Percentiles rank a stretch among this genome's conserved stretches.
These are phyloP conservation scores for Colletotrichum tamarilloi DNA, from an alignment of 2,329 filamentous ascomycete species.

Conservation along the genomic window DNA sequence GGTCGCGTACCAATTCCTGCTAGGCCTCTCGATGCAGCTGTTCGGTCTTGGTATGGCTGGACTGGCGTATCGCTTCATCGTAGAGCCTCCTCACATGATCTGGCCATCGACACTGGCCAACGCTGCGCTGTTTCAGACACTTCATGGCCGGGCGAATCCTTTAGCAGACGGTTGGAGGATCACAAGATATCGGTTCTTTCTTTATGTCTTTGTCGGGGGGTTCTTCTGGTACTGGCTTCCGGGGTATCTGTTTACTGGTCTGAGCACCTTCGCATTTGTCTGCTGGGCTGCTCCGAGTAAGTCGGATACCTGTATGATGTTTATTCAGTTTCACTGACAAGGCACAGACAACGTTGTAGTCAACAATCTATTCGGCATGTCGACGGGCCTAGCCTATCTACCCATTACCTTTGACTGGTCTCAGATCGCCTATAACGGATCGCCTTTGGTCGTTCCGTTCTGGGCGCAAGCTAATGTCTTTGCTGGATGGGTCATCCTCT, in stretches of 20 bases:
- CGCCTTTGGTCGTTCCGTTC: conserved; percentile 60
- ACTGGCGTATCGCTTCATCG: conserved; percentile 53
- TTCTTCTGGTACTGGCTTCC: conserved; percentile 62
- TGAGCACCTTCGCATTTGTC: conserved; percentile 58
- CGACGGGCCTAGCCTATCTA: conserved; percentile 44
- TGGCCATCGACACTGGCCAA: conserved; percentile 60
- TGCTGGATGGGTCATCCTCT: conserved; percentile 68
- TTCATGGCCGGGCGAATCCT: conserved; percentile 52
- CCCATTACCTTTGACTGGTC: conserved; percentile 47
- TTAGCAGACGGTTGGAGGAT: conserved; percentile 49
- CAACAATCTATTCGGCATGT: conserved; percentile 73
- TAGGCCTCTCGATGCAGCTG: conserved; percentile 58
- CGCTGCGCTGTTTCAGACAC: conserved; percentile 53
- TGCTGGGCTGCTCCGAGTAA: conserved; percentile 55
- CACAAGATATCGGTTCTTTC: conserved; percentile 50
- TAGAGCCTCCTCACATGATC: conserved; percentile 56
- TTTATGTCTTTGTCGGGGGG: conserved; percentile 50
- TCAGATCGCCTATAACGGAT: conserved; percentile 40
- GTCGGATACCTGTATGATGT: conserved; percentile 34
- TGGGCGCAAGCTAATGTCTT: conserved; percentile 72
- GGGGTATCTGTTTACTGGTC: conserved; percentile 54
- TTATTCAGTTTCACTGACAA: conserved; percentile 16
- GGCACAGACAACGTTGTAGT: conserved; percentile 67
- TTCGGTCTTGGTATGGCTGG: conserved; percentile 60
- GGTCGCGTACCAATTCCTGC: conserved; percentile 56